Evolutionary conservation across 2,329 filamentous ascomycete species (phyloP).

Genomic region (Trichoderma aggressivum): DNA sequence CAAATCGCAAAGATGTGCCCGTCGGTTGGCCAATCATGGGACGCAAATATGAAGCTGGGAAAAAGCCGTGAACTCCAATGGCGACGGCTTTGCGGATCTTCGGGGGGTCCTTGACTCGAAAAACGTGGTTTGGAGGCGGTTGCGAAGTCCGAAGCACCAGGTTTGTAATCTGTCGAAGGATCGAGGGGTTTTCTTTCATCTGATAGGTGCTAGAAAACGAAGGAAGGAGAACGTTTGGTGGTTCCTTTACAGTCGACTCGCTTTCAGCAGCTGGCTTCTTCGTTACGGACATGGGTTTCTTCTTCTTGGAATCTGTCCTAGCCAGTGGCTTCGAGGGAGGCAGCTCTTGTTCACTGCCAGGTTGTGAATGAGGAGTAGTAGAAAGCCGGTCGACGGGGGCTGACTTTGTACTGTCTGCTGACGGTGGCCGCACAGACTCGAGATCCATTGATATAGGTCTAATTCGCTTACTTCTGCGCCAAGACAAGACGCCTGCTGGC

Average conservation of each 20-base stretch:
- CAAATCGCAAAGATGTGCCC: conserved; percentile 90
- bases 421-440: conserved; percentile 36
- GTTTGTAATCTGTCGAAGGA: conserved; percentile 63
- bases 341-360: conserved; percentile 3
- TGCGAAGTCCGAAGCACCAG: conserved; percentile 56
- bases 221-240: conserved; percentile 65
- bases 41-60: conserved; percentile 82
- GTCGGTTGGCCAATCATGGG: conserved; percentile 92
- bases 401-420: conserved; percentile 10
- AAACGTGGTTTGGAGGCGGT: conserved; percentile 65
- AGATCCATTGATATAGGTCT: conserved; percentile 49
- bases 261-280: conserved; percentile 23
- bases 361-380: neutral
- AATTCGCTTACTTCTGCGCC: conserved; percentile 44
- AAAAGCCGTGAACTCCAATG: conserved; percentile 92
- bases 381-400: conserved; percentile 1
- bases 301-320: conserved; percentile 19
- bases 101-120: conserved; percentile 63
- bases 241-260: conserved; percentile 35
- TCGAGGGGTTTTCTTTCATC: conserved; percentile 64
- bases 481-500: conserved; percentile 28
- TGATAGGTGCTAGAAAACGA: conserved; percentile 67
- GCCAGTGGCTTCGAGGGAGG: conserved; percentile 12
- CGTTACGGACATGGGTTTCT: conserved; percentile 20
- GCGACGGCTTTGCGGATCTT: conserved; percentile 82